A percentile compares a stretch with the other conserved stretches of the same genome.
Conservation (phyloP, 1,284 basidiomycete genomes). For the Anthracocystis setariae region DNA sequence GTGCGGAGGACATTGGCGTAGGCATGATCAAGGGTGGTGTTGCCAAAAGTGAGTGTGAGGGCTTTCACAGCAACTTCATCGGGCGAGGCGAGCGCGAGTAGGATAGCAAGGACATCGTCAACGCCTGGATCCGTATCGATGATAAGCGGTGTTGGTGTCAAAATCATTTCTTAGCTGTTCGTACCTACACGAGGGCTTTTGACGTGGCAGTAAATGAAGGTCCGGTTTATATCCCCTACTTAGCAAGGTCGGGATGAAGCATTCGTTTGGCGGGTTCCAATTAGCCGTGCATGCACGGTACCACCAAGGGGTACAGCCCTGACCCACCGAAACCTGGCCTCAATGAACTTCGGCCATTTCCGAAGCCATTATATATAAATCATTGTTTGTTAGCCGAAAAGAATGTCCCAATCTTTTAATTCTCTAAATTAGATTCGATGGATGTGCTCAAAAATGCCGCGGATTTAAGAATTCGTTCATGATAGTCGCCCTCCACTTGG, state of each 20-base stretch:
- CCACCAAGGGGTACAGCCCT: too few relatives aligned
- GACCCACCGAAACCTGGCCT: too few relatives aligned
- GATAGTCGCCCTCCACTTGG: neutral
- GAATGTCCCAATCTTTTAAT: conserved; percentile 22
- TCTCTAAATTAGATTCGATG: neutral
- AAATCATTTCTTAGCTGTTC: conserved; percentile 3
- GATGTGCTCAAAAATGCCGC: conserved; percentile 8
- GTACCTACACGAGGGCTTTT: neutral
- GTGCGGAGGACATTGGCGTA: conserved; percentile 72
- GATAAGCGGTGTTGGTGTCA: conserved; percentile 34
- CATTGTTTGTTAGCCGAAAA: neutral
- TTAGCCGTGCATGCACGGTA: too few relatives aligned
- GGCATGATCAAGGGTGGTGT: conserved; percentile 68
- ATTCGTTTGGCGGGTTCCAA: too few relatives aligned
- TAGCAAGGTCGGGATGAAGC: too few relatives aligned
- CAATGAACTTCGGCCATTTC: too few relatives aligned
- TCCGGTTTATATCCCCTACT: too few relatives aligned
- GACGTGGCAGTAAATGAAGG: neutral
- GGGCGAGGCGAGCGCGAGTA: conserved; percentile 63
- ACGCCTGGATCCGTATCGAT: conserved; percentile 74
- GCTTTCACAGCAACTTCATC: conserved; percentile 69
- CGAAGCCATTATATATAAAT: too few relatives aligned
- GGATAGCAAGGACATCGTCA: conserved; percentile 83
- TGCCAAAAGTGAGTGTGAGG: conserved; percentile 75
- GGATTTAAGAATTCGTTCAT: conserved; percentile 11